Percentiles rank a stretch among this genome's conserved stretches.
Conservation (phyloP, 352 stramenopile genomes). For the Phytophthora constricta region DNA sequence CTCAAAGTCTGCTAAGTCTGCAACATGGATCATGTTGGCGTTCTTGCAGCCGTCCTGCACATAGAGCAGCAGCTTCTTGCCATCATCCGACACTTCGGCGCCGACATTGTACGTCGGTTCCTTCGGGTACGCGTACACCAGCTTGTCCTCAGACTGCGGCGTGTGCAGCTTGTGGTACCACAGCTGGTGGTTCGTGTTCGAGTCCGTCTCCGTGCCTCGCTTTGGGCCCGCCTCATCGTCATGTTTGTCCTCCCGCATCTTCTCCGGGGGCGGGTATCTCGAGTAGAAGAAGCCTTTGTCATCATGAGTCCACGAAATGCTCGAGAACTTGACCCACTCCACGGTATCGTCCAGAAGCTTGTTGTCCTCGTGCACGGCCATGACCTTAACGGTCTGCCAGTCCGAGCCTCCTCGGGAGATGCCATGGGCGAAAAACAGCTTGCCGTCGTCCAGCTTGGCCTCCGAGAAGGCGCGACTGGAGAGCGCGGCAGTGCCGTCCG, state of each 20-base stretch:
- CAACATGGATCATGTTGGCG: slow-evolving; percentile 88
- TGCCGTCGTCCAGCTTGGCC: slow-evolving; percentile 62
- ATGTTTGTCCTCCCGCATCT: slow-evolving; percentile 55
- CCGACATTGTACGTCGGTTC: slow-evolving; percentile 78
- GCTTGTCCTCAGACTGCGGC: slow-evolving; percentile 68
- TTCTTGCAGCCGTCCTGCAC: slow-evolving; percentile 90
- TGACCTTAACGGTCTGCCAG: slow-evolving; percentile 89
- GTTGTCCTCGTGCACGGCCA: slow-evolving; percentile 72
- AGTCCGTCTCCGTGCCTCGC: slow-evolving; percentile 78
- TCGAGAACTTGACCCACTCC: slow-evolving; percentile 91
- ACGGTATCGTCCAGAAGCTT: slow-evolving; percentile 80
- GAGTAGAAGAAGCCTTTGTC: slow-evolving; percentile 90
- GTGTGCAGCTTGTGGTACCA: slow-evolving; percentile 85
- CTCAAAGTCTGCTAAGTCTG: slow-evolving; percentile 59
- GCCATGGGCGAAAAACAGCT: slow-evolving; percentile 85
- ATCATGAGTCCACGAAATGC: slow-evolving; percentile 84
- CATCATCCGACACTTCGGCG: slow-evolving; percentile 77
- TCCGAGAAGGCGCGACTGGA: slow-evolving; percentile 73
- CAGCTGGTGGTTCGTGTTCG: slow-evolving; percentile 81
- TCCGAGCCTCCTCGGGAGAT: slow-evolving; percentile 85
- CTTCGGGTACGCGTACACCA: slow-evolving; percentile 80
- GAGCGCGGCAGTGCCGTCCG: slow-evolving; percentile 79
- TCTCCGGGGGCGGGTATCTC: slow-evolving; percentile 73
- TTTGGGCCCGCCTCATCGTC: slow-evolving; percentile 53
- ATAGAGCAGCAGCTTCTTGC: slow-evolving; percentile 77